Evolutionary conservation across 1,284 basidiomycete genomes (phyloP), one percentile per base, ranked within the genome.

Genomic region (Fomitopsis schrenkii): DNA sequence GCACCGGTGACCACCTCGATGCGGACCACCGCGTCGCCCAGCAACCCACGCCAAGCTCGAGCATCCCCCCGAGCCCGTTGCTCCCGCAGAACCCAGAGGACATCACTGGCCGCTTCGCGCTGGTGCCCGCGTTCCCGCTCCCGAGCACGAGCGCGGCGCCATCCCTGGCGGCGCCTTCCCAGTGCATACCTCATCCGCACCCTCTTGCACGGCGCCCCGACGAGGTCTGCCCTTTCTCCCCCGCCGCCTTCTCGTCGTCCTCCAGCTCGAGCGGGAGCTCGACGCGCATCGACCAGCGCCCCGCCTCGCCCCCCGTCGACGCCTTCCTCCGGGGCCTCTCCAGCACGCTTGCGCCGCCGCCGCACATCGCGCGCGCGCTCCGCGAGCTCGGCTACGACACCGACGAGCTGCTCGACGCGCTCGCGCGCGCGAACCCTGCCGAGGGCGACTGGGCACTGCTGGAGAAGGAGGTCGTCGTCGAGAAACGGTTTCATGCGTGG

Each of bases 341-440:
- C 48, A 22, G 28, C 48, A 50, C 48, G 28, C 12, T 22, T 3
- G 19, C 35, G 8, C 60, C 55, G 19, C 60, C 56, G 15, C 15
- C 50, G 22, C 56, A 58, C 41, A 15, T 61, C 26, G 60, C 56
- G 17, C 44, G 22, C 17, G 60, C 44, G 9, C 36, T 61, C 36
- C 10, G 38, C 17, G 33, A 33, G 6, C 60, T 57, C 15, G 60
- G 60, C 5, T 61, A 48, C 48, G 36, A 42, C 26, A 44, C 60
- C 2, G 55, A 61, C 15, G 60, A 40, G 30, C 35, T 45, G 22
- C 60, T 61, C 40, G 56, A 61, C 33, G 48, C 40, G 38, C 56
- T 61, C 8, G 46, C 48, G 6, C n/a, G 30, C 17, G 50, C 45
- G 19, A 17, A 22, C 9, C 58, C 58, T 8, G 50, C n/a, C 26